Evolutionary conservation across 73 alveolate genomes (phyloP).

Genomic region (Paraurostyla sp.): DNA sequence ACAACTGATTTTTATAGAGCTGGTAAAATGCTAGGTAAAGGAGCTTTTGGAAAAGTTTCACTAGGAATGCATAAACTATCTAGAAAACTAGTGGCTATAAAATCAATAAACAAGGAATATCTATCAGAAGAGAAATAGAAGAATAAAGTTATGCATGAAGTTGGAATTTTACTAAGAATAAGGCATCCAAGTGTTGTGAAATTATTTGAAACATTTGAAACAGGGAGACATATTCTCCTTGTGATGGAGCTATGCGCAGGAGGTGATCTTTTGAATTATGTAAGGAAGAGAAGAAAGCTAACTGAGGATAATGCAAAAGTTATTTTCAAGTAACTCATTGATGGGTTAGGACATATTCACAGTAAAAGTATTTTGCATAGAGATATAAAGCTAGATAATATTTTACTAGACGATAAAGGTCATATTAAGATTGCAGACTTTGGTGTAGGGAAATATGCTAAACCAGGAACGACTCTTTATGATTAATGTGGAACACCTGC

Average conservation of each 20-base stretch:
- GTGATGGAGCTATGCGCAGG: constrained; percentile 71
- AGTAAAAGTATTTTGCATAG: constrained; percentile 81
- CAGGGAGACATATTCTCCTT: constrained; percentile 36
- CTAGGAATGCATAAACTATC: constrained; percentile 82
- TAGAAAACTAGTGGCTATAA: constrained; percentile 80
- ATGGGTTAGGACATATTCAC: constrained; percentile 85
- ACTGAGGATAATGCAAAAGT: constrained; percentile 80
- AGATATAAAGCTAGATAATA: constrained; percentile 89
- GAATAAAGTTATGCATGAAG: constrained; percentile 66
- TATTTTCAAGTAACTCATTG: constrained; percentile 82
- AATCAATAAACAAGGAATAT: constrained; percentile 74
- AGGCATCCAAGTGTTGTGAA: constrained; percentile 67
- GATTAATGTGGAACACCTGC: constrained; percentile 96
- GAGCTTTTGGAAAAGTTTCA: constrained; percentile 85
- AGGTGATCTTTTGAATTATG: constrained; percentile 62
- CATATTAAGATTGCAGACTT: constrained; percentile 89
- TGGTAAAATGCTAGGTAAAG: constrained; percentile 82
- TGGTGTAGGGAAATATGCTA: constrained; percentile 85
- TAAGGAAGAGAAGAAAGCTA: constrained; percentile 61
- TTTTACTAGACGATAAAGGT: constrained; percentile 84
- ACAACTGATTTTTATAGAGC: constrained; percentile 71
- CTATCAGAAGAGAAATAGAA: constrained; percentile 46
- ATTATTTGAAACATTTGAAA: constrained; percentile 61
- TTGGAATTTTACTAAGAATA: constrained; percentile 35
- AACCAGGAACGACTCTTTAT: constrained; percentile 69